Base-by-base conservation (phyloP, 2,329 filamentous ascomycete species). In the Diplocarpon mali region DNA sequence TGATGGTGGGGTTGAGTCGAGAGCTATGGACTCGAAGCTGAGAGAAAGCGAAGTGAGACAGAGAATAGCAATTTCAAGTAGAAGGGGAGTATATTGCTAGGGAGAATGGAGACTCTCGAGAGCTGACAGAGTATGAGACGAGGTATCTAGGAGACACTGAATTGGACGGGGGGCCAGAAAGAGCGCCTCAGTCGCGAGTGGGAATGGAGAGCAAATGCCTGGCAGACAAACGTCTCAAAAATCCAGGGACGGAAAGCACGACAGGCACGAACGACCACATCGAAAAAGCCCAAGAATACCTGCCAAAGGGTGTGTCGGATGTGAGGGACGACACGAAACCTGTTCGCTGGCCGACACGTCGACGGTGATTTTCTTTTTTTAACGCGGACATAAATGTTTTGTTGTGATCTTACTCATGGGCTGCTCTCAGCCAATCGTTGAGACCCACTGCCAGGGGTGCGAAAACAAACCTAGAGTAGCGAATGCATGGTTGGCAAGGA, bases 191-290 rank as follows among this genome's bases (percentile, higher is more conserved):
- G 15, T 32, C 16, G 28, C 31, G 28, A 30, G 32, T 32, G 31
- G 38, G 27, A 40, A 40, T 40, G 28, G 15, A 32, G 20, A 24
- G 20, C 20, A 24, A 24, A 24, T 24, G 20, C 20, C 20, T 24
- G 20, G 7, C 20, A 7, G 20, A 7, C 7, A 7, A 4, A 47
- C 46, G 56, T 57, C 58, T 59, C 53, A 57, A 48, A 40, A 56
- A 54, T 57, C 53, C 45, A 53, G 56, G 58, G 58, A 55, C 54
- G 49, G 54, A 34, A 48, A 42, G 50, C 50, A 49, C 48, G 47
- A 57, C 45, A 53, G 52, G 35, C 20, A 38, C 29, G 34, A 44
- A 42, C 35, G 36, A 38, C 27, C n/a, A 32, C 12, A 29, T 20
- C 9, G 10, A 16, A 16, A 24, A 31, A 11, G 35, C 17, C 28